Evolutionary conservation across 2,329 filamentous ascomycete genomes (phyloP).

Genomic region (Hypoxylon sp.): DNA sequence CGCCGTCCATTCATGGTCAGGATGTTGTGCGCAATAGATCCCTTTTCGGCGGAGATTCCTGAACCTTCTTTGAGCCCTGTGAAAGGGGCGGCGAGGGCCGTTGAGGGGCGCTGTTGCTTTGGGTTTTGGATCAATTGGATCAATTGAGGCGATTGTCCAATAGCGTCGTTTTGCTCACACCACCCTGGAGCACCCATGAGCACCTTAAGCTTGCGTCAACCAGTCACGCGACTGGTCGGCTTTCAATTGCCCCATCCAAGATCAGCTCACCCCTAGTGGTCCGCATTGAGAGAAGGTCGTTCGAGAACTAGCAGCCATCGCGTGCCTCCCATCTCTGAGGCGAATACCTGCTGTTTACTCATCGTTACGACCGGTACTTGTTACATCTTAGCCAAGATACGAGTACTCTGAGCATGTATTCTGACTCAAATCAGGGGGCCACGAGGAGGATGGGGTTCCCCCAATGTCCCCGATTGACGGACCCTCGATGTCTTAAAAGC

Average conservation of each 20-base stretch:
- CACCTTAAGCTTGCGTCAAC: slow-evolving; percentile 42
- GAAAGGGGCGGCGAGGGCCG: slow-evolving; percentile 29
- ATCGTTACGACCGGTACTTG: background rate
- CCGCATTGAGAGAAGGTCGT: slow-evolving; percentile 39
- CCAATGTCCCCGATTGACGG: slow-evolving; percentile 6
- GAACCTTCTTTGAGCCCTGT: slow-evolving; percentile 39
- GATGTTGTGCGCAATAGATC: slow-evolving; percentile 4
- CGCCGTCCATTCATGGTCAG: background rate
- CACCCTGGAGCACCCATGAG: slow-evolving; percentile 17
- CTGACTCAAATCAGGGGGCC: slow-evolving; percentile 41
- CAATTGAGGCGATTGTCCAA: slow-evolving; percentile 41
- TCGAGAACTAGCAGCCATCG: slow-evolving; percentile 42
- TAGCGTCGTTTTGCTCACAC: slow-evolving; percentile 36
- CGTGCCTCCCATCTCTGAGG: slow-evolving; percentile 41
- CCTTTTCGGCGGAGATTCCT: slow-evolving; percentile 34
- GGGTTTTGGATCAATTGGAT: slow-evolving; percentile 23
- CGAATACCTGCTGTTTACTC: slow-evolving; percentile 14
- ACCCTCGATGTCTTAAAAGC: slow-evolving; percentile 40
- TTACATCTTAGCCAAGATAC: slow-evolving; percentile 18
- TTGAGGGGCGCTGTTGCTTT: slow-evolving; percentile 24
- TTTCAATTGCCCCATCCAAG: slow-evolving; percentile 43
- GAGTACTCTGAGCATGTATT: slow-evolving; percentile 34
- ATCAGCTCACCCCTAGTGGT: slow-evolving; percentile 41
- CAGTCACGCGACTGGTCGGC: slow-evolving; percentile 44
- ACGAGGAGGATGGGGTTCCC: slow-evolving; percentile 19